Conservation (phyloP, 1,284 basidiomycete genomes). For the Cutaneotrichosporon mucoides region DNA sequence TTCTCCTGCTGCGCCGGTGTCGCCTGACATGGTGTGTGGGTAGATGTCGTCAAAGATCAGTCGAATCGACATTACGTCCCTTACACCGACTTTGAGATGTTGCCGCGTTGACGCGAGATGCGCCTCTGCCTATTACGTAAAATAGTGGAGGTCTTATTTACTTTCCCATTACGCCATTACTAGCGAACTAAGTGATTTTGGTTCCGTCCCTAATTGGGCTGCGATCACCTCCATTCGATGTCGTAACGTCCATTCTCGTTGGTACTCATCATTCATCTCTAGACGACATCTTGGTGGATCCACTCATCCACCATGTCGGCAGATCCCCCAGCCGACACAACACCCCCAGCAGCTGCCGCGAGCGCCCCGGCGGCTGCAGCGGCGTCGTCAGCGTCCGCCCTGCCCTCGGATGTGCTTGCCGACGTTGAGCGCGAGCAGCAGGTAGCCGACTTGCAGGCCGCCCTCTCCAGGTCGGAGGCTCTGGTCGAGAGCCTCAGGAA, state of each 20-base stretch:
- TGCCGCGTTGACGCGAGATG: too few relatives aligned
- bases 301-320: conserved; percentile 12
- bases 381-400: conserved; percentile 6
- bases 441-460: conserved; percentile 36
- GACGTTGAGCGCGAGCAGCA: conserved; percentile 48
- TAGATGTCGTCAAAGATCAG: too few relatives aligned
- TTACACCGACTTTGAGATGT: neutral
- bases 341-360: neutral
- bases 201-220: neutral
- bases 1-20: neutral
- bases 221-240: too few relatives aligned
- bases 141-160: neutral
- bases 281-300: neutral
- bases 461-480: conserved; percentile 30
- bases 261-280: too few relatives aligned
- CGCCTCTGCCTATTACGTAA: neutral
- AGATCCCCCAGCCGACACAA: conserved; percentile 7
- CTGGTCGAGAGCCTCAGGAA: conserved; percentile 31
- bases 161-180: neutral
- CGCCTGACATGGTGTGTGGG: neutral
- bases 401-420: conserved; percentile 30
- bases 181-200: neutral
- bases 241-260: too few relatives aligned
- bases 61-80: neutral
- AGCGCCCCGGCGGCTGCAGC: neutral